Conservation (phyloP, 2,329 filamentous ascomycete genomes). For the Bipolaris oryzae region DNA sequence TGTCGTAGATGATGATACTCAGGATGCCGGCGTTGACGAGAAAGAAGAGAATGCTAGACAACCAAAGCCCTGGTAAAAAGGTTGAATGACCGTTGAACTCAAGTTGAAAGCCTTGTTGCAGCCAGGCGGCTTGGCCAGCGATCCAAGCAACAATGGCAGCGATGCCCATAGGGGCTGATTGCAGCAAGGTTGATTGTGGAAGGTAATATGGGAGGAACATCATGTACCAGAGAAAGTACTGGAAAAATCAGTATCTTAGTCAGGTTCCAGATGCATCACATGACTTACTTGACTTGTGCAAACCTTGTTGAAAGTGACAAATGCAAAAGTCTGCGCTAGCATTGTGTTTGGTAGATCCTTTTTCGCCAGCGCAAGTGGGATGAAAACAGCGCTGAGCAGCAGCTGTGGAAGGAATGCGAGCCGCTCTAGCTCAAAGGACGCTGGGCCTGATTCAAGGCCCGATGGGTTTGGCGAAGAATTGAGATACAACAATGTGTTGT, state of each 20-base stretch:
- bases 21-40: slow-evolving; percentile 85
- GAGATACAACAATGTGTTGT: slow-evolving; percentile 89
- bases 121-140: slow-evolving; percentile 65
- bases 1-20: slow-evolving; percentile 76
- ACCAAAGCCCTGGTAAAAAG: slow-evolving; percentile 84
- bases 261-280: not conserved
- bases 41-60: slow-evolving; percentile 79
- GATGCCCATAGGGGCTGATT: slow-evolving; percentile 65
- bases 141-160: slow-evolving; percentile 75
- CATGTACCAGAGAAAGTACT: slow-evolving; percentile 99
- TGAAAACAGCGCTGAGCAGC: slow-evolving; percentile 74
- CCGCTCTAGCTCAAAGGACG: slow-evolving; percentile 67
- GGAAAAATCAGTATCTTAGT: slow-evolving; percentile 4
- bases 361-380: slow-evolving; percentile 79
- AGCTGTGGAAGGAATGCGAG: slow-evolving; percentile 90
- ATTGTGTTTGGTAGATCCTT: slow-evolving; percentile 81
- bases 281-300: slow-evolving; percentile 88
- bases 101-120: slow-evolving; percentile 58
- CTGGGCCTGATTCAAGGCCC: slow-evolving; percentile 36
- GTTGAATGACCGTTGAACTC: slow-evolving; percentile 74
- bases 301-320: slow-evolving; percentile 98
- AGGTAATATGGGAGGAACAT: slow-evolving; percentile 92
- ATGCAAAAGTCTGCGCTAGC: slow-evolving; percentile 95
- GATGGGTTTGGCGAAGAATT: slow-evolving; percentile 65
- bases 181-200: slow-evolving; percentile 75